Conservation (phyloP, 2,329 filamentous ascomycete species). For the Teratosphaeriaceae sp. region DNA sequence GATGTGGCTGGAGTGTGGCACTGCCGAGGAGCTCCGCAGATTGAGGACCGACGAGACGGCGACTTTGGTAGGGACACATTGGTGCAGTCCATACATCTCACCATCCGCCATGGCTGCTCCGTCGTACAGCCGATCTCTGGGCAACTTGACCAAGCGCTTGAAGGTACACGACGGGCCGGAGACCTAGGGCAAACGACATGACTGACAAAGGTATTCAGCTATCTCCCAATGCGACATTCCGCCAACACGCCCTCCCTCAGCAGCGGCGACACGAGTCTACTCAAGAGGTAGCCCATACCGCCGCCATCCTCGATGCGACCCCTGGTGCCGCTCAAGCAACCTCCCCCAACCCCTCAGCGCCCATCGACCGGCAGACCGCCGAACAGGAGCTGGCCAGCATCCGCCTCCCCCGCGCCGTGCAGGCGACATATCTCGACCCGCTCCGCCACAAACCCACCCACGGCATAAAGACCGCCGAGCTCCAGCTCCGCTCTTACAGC, state of each 20-base stretch:
- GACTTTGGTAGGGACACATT: no score
- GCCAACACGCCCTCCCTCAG: neutral
- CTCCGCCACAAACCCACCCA: constrained; percentile 67
- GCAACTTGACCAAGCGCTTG: constrained; percentile 37
- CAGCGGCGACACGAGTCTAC: constrained; percentile 5
- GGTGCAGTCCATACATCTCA: neutral
- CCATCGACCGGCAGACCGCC: constrained; percentile 7
- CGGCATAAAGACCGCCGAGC: constrained; percentile 78
- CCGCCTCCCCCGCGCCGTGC: constrained; percentile 70
- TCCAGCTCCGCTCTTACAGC: constrained; percentile 88
- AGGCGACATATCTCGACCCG: constrained; percentile 80
- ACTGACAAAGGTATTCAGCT: constrained; percentile 2
- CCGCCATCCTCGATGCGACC: neutral
- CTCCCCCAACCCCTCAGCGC: neutral
- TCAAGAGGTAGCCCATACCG: neutral
- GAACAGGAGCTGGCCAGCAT: constrained; percentile 27
- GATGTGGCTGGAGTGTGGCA: constrained; percentile 6
- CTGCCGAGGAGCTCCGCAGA: constrained; percentile 4
- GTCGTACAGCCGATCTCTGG: constrained; percentile 37
- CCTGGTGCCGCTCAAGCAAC: constrained; percentile 1
- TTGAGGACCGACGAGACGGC: no score
- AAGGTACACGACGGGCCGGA: constrained; percentile 31
- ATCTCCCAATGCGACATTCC: constrained; percentile 8
- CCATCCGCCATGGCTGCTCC: constrained; percentile 36
- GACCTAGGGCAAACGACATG: no score